A percentile compares a stretch with the other conserved stretches of the same genome.
Evolutionary conservation across 441 rosid genomes (phyloP).

Genomic region (Populus hybrid): DNA sequence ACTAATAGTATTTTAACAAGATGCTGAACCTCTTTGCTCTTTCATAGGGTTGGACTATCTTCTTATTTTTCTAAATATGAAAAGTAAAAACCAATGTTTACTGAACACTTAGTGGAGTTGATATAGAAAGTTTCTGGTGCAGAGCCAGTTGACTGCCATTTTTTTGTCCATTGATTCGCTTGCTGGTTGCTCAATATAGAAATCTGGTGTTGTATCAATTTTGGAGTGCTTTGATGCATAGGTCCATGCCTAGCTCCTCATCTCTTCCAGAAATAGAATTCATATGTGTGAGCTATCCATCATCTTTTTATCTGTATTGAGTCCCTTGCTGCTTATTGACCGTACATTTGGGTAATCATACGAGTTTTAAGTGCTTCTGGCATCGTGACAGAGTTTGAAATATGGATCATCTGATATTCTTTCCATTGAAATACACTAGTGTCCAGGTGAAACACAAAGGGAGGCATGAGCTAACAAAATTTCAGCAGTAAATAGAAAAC

Average conservation of each 20-base stretch:
- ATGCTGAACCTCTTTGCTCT: neutral
- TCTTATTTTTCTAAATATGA: neutral
- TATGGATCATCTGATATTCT: neutral
- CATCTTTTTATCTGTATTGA: no score
- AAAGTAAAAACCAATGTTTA: neutral
- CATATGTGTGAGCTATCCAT: no score
- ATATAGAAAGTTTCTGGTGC: neutral
- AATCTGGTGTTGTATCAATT: no score
- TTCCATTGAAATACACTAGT: neutral
- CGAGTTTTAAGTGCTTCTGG: neutral
- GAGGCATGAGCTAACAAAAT: neutral
- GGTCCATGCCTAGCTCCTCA: no score
- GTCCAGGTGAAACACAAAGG: neutral
- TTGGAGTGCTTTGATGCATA: no score
- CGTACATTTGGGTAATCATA: neutral
- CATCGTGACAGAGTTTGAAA: no score
- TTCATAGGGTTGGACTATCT: neutral
- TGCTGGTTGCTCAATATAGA: no score
- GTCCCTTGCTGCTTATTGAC: neutral
- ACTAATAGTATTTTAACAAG: neutral
- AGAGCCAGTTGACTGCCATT: no score
- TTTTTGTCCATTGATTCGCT: no score
- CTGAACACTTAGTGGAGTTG: neutral
- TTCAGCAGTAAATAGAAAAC: neutral
- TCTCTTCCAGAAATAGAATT: no score